These are phyloP conservation scores for Grosmannia huntii DNA, from an alignment of 2,329 filamentous ascomycete species.

Conservation along the genomic window DNA sequence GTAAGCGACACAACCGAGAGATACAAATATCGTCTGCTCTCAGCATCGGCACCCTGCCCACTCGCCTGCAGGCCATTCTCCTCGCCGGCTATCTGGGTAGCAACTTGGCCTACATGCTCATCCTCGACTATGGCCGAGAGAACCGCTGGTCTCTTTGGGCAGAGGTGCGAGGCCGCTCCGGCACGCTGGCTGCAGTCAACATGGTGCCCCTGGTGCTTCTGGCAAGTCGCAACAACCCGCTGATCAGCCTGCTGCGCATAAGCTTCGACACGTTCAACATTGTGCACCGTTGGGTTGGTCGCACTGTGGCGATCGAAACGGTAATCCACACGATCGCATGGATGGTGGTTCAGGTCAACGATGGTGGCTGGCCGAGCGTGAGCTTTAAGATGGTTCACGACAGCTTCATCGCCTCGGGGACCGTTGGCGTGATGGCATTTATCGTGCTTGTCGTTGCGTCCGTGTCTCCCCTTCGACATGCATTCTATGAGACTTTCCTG, in stretches of 20 bases:
- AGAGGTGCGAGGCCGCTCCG: conserved; percentile 74
- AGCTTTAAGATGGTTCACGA: conserved; percentile 39
- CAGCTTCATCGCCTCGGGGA: conserved; percentile 48
- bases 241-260: conserved; percentile 70
- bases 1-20: conserved; percentile 50
- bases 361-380: conserved; percentile 49
- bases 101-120: conserved; percentile 50
- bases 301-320: conserved; percentile 57
- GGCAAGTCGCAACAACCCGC: conserved; percentile 82
- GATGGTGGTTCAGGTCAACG: conserved; percentile 57
- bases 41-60: conserved; percentile 49
- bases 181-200: conserved; percentile 74
- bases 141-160: conserved; percentile 57
- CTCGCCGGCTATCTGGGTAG: conserved; percentile 43
- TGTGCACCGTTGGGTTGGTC: conserved; percentile 70
- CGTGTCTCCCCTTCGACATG: conserved; percentile 71
- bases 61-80: conserved; percentile 47
- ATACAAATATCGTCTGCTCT: conserved; percentile 29
- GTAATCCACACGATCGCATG: conserved; percentile 61
- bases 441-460: conserved; percentile 55
- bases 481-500: conserved; percentile 95
- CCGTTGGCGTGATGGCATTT: conserved; percentile 45
- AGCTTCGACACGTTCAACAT: conserved; percentile 97
- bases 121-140: conserved; percentile 43
- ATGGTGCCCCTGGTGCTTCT: conserved; percentile 85